These are phyloP conservation scores for Arabidopsis suecica DNA, from an alignment of 345 rosid species.

Conservation along the genomic window DNA sequence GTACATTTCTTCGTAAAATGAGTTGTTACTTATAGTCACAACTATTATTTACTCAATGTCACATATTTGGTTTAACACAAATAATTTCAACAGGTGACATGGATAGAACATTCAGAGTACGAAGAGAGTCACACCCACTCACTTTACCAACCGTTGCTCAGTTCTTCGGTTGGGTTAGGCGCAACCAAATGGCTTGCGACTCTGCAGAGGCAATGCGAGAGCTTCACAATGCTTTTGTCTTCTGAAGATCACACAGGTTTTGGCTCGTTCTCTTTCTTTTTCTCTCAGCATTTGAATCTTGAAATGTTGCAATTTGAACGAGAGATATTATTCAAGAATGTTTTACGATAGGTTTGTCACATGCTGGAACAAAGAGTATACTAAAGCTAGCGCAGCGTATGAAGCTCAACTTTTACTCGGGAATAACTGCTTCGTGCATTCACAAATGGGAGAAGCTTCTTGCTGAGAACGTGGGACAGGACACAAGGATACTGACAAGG, in stretches of 20 bases:
- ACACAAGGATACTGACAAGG: conserved; percentile 58
- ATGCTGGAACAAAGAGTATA: conserved; percentile 57
- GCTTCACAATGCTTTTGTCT: conserved; percentile 47
- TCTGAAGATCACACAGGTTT: conserved; percentile 55
- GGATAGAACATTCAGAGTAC: conserved; percentile 71
- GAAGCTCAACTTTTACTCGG: conserved; percentile 61
- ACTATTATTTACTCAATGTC: neutral
- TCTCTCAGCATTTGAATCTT: conserved; percentile 15
- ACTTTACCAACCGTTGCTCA: conserved; percentile 51
- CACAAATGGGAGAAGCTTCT: conserved; percentile 61
- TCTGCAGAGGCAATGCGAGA: conserved; percentile 61
- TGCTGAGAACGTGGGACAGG: conserved; percentile 52
- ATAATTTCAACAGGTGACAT: conserved; percentile 58
- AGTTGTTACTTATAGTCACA: neutral
- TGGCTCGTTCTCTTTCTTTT: neutral
- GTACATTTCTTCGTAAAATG: conserved; percentile 8
- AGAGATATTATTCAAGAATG: neutral
- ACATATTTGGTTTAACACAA: conserved; percentile 22
- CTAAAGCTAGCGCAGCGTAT: conserved; percentile 64
- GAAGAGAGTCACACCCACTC: conserved; percentile 56
- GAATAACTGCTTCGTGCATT: conserved; percentile 54
- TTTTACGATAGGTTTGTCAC: conserved; percentile 48
- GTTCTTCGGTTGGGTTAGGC: conserved; percentile 61
- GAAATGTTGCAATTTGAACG: conserved; percentile 16
- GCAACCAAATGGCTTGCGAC: conserved; percentile 68